Evolutionary conservation across 768 basidiomycete genomes (phyloP), one percentile per base, ranked within the genome.

Genomic region (Hortiboletus campestris): DNA sequence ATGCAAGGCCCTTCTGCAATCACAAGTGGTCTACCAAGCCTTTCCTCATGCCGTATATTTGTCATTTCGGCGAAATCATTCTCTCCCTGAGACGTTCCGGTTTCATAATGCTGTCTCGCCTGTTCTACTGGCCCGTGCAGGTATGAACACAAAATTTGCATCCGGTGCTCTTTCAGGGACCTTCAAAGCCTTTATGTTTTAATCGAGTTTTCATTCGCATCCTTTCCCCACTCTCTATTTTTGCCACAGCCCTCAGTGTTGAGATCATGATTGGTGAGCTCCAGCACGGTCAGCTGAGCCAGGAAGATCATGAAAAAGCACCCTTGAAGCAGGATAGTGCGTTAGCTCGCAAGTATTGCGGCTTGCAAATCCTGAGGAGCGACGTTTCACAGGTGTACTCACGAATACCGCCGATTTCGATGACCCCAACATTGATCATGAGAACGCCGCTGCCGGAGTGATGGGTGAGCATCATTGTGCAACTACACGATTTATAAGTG

Each of bases 361-460:
- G 17, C 39, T 11, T 36, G 16, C 16, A n/a, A 0, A 5, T 25
- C 12, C 31, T 28, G 13, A 28, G 8, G n/a, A 5, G 2, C 6
- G 14, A 2, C 16, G 6, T 39, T 40, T 25, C 31, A 10, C 40
- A 58, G 58, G 51, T 2, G n/a, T 49, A 4, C 49, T 60, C 42
- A 46, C 48, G 11, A 9, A 41, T 12, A 20, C 56, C 10, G 47
- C 46, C 8, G 58, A 69, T 17, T 75, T 76, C 42, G 68, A 74
- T n/a, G 75, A 76, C 36, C 75, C 76, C 0, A 76, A 76, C 28
- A 55, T 75, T 6, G 75, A 76, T 51, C 49, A 39, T 7, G 61
- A 66, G 2, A 44, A 55, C 2, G 58, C 49, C 0, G 0, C 64
- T 4, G 19, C n/a, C 3, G 71, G 66, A 0, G 25, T 50, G 1